phyloP scores from a whole-genome alignment of 2,329 filamentous ascomycete genomes.

The Sclerotinia spermophila region DNA sequence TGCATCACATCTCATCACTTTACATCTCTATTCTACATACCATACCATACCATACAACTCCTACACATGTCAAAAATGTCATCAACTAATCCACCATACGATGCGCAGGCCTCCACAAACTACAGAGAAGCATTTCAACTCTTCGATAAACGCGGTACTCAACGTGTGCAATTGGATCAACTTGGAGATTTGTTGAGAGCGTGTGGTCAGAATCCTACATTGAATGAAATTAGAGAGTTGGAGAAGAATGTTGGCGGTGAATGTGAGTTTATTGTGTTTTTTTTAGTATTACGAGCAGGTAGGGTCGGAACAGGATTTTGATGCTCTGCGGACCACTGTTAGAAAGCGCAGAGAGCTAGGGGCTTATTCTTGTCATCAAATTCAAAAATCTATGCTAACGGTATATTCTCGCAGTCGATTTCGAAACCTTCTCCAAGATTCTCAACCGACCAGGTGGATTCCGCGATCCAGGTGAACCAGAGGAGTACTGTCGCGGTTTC shows the following conservation, averaged over 20 bases:
- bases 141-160: conserved; percentile 98
- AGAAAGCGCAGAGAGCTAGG: background rate
- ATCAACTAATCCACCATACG: conserved; percentile 32
- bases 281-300: background rate
- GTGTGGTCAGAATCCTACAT: conserved; percentile 95
- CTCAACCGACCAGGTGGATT: conserved; percentile 97
- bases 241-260: conserved; percentile 87
- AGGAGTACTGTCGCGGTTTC: conserved; percentile 98
- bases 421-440: conserved; percentile 93
- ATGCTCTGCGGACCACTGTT: background rate
- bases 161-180: conserved; percentile 79
- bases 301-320: background rate
- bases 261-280: conserved; percentile 59
- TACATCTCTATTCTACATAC: background rate
- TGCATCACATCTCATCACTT: background rate
- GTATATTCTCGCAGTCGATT: conserved; percentile 68
- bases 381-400: background rate
- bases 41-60: background rate
- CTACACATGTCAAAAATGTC: conserved; percentile 23
- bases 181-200: conserved; percentile 93
- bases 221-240: conserved; percentile 86
- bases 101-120: conserved; percentile 75
- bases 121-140: conserved; percentile 99
- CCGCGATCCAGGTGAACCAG: conserved; percentile 94
- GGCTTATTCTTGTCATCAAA: background rate